Base-by-base conservation (phyloP, 139 green algal species). In the Parachlorella kessleri region DNA sequence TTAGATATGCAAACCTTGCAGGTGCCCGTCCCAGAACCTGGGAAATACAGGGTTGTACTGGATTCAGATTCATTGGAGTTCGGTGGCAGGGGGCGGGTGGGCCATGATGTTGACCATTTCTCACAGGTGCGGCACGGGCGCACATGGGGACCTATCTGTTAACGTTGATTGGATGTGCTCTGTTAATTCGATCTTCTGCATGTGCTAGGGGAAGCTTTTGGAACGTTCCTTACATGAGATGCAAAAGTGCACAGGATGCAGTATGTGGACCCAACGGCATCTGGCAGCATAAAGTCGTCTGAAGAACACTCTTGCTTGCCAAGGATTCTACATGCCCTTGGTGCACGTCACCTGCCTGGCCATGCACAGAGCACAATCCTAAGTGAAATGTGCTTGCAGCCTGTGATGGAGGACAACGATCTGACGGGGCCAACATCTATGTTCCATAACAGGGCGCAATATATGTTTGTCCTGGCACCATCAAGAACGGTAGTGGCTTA, bases 41-140 rank as follows among this genome's bases (percentile, higher is more conserved):
- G 96, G 65, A 96, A 95, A 83, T 99, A 96, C 85, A 76, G 84
- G 3, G 84, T 97, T 30, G 88, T 85, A 24, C 83, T 99, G n/a
- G 94, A 98, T 86, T 95, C 82, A 9, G 96, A 99, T 80, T 92
- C 88, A 14, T 70, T 37, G 1, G 39, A 89, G 21, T 98, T 95
- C 87, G 96, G 94, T 0, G 95, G 96, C 26, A 26, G 86, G 37
- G 92, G 93, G 2, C 80, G 94, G 36, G 85, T 98, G n/a, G 82
- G 77, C 23, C 84, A 88, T 55, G 86, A 88, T 66, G 74, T 80
- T 0, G 94, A 96, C 64, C 91, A 97, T 87, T 98, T 98, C 87
- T 93, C 84, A 2, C 76, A 85, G 82, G 77, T 76, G 65, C 35
- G 14, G 4, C 37, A 66, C 76, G 78, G 18, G 36, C 1, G 3